Evolutionary conservation across 805 yeast genomes (phyloP).

Genomic region (Teunomyces kruisii): DNA sequence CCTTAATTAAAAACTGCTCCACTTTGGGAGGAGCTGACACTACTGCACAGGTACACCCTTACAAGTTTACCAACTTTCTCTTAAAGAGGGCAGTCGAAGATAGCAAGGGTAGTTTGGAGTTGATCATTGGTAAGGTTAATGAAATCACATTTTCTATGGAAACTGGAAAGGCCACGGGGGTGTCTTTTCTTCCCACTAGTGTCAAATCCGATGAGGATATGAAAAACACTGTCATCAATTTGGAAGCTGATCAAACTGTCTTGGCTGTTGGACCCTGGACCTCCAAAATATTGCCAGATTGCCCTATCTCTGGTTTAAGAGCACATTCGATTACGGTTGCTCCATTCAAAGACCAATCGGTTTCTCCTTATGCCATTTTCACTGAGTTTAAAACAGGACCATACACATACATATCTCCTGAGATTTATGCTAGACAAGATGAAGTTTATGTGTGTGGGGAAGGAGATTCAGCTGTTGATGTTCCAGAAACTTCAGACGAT

Average conservation of each 20-base stretch:
- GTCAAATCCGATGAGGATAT: slow-evolving; percentile 22
- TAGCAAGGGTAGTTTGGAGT: slow-evolving; percentile 71
- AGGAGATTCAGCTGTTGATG: slow-evolving; percentile 85
- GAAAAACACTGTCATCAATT: slow-evolving; percentile 35
- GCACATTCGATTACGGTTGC: slow-evolving; percentile 94
- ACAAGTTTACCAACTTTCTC: slow-evolving; percentile 83
- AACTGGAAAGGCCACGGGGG: slow-evolving; percentile 69
- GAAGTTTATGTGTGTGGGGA: slow-evolving; percentile 98
- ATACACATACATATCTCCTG: slow-evolving; percentile 79
- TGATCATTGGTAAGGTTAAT: slow-evolving; percentile 81
- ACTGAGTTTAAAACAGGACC: slow-evolving; percentile 81
- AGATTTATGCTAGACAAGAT: slow-evolving; percentile 90
- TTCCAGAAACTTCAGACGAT: slow-evolving; percentile 93
- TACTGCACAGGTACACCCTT: slow-evolving; percentile 97
- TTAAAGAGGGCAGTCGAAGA: slow-evolving; percentile 73
- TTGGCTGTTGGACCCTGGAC: slow-evolving; percentile 97
- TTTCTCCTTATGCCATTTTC: slow-evolving; percentile 92
- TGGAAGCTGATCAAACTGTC: slow-evolving; percentile 75
- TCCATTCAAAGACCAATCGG: slow-evolving; percentile 67
- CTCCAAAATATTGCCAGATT: slow-evolving; percentile 80
- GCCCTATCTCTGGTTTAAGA: slow-evolving; percentile 91
- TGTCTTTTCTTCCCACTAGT: slow-evolving; percentile 56
- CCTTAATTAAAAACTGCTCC: slow-evolving; percentile 70
- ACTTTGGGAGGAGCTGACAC: slow-evolving; percentile 79
- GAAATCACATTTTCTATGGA: slow-evolving; percentile 62